Conservation (phyloP, 2,329 filamentous ascomycete genomes). For the Monilinia aucupariae region DNA sequence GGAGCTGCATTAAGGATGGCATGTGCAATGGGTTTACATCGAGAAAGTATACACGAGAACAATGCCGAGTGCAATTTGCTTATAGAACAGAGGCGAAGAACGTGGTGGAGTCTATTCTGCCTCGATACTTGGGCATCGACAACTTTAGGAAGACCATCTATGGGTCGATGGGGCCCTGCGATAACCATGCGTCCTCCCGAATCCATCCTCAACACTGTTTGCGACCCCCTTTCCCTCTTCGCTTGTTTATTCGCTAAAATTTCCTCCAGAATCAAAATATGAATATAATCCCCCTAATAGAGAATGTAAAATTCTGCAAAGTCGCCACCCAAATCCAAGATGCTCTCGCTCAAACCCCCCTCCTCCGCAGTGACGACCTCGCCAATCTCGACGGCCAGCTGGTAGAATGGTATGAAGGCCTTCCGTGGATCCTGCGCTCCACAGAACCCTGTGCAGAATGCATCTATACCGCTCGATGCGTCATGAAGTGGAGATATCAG, state of each 20-base stretch:
- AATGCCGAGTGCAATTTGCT: conserved; percentile 35
- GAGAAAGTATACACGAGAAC: conserved; percentile 46
- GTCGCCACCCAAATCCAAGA: conserved; percentile 76
- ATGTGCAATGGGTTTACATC: conserved; percentile 66
- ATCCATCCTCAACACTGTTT: conserved; percentile 32
- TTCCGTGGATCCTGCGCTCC: conserved; percentile 60
- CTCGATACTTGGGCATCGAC: conserved; percentile 70
- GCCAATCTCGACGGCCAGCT: conserved; percentile 62
- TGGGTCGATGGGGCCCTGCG: conserved; percentile 62
- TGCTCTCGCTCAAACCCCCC: conserved; percentile 61
- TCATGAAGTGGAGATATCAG: conserved; percentile 80
- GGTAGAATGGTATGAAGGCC: conserved; percentile 64
- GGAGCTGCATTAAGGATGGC: conserved; percentile 69
- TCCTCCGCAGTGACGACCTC: conserved; percentile 62
- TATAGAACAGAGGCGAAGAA: conserved; percentile 57
- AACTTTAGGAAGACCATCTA: conserved; percentile 64
- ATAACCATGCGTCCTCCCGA: conserved; percentile 61
- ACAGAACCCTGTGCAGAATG: conserved; percentile 65
- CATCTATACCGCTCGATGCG: conserved; percentile 61
- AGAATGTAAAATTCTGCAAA: conserved; percentile 75
- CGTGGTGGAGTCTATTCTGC: conserved; percentile 72
- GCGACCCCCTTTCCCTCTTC: conserved; percentile 8
- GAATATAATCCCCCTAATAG: conserved; percentile 63
- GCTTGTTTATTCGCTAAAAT: not conserved
- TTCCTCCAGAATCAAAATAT: conserved; percentile 45